Conservation (phyloP, 1,284 basidiomycete species). For the Heliocybe sulcata region DNA sequence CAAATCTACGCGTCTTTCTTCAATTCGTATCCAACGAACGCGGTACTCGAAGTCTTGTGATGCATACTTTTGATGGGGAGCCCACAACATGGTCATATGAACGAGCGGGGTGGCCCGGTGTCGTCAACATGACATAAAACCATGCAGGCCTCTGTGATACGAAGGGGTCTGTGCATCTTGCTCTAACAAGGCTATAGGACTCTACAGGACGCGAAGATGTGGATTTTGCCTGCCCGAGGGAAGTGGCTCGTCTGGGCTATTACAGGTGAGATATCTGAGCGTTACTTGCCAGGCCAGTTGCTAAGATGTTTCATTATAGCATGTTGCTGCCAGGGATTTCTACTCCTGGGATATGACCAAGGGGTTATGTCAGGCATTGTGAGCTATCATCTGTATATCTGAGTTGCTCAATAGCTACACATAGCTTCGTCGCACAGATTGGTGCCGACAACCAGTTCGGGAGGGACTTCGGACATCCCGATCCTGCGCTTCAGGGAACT, state of each 20-base stretch:
- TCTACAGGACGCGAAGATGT: slow-evolving; percentile 23
- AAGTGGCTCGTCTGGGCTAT: slow-evolving; percentile 34
- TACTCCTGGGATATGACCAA: slow-evolving; percentile 38
- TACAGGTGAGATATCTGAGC: slow-evolving; percentile 22
- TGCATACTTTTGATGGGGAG: too few relatives aligned
- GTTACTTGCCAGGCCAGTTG: not conserved
- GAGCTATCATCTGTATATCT: slow-evolving; percentile 4
- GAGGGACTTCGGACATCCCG: slow-evolving; percentile 29
- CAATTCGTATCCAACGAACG: too few relatives aligned
- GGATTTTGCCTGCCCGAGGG: slow-evolving; percentile 27
- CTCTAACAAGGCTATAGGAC: too few relatives aligned
- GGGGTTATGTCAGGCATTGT: slow-evolving; percentile 42
- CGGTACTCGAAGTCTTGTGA: too few relatives aligned
- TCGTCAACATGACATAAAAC: too few relatives aligned
- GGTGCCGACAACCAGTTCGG: slow-evolving; percentile 37
- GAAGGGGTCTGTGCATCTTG: too few relatives aligned
- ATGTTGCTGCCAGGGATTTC: slow-evolving; percentile 34
- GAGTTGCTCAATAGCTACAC: not conserved
- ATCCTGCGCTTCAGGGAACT: slow-evolving; percentile 31
- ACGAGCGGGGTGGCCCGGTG: too few relatives aligned
- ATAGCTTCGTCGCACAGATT: slow-evolving; percentile 18
- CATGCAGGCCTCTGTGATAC: too few relatives aligned
- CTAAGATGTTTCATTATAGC: slow-evolving; percentile 16
- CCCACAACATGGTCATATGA: too few relatives aligned
- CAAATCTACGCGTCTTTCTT: too few relatives aligned